phyloP scores from a whole-genome alignment of 768 basidiomycete genomes.

The Pholiota conissans region DNA sequence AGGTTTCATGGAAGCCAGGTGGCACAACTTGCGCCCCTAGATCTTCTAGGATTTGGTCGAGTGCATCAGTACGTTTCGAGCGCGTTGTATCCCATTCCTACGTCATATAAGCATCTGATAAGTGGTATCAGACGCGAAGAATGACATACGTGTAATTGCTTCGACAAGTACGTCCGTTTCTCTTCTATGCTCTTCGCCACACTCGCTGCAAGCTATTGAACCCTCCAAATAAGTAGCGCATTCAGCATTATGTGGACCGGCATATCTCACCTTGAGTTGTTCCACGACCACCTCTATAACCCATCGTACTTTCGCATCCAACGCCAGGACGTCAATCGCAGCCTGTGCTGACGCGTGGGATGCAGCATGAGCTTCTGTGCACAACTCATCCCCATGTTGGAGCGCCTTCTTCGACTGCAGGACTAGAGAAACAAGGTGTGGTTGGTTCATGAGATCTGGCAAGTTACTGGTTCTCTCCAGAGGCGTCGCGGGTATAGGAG shows the following conservation, averaged over 20 bases:
- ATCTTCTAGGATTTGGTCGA: slow-evolving; percentile 72
- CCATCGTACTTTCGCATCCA: slow-evolving; percentile 83
- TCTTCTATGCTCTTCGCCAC: slow-evolving; percentile 77
- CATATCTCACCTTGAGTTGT: slow-evolving; percentile 63
- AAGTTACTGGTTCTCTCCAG: neutral
- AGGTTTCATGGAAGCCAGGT: slow-evolving; percentile 69
- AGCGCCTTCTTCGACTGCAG: slow-evolving; percentile 83
- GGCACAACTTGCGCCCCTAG: slow-evolving; percentile 75
- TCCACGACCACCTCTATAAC: slow-evolving; percentile 71
- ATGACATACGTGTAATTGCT: slow-evolving; percentile 57
- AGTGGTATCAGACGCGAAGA: neutral
- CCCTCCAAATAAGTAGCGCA: neutral
- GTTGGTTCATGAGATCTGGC: slow-evolving; percentile 29
- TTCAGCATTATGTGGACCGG: neutral
- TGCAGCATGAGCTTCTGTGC: slow-evolving; percentile 61
- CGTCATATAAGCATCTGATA: neutral
- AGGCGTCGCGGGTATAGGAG: neutral
- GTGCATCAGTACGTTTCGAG: slow-evolving; percentile 55
- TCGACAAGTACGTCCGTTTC: slow-evolving; percentile 60
- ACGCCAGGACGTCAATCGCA: slow-evolving; percentile 69
- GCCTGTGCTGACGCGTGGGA: slow-evolving; percentile 67
- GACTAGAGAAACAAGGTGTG: slow-evolving; percentile 74
- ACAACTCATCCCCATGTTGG: slow-evolving; percentile 75
- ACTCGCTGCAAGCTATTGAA: slow-evolving; percentile 59
- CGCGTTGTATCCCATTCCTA: slow-evolving; percentile 76